Conservation (phyloP, 2,329 filamentous ascomycete species). For the Lachnellula arida region DNA sequence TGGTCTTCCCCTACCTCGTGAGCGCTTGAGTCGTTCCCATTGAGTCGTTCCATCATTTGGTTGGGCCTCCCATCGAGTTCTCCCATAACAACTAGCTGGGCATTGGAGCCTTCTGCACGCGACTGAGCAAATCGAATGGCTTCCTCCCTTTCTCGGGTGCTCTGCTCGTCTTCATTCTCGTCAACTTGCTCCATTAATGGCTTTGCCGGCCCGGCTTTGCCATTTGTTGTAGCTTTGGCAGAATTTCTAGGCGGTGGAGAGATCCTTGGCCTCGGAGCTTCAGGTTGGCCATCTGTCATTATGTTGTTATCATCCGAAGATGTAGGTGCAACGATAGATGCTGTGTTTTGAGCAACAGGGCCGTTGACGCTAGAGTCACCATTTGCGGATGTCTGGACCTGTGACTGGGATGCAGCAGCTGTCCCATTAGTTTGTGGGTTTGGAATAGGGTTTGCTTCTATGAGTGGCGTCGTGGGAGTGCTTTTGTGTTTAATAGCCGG, state of each 20-base stretch:
- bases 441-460: neutral
- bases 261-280: too few species aligned
- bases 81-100: too few species aligned
- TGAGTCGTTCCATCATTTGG: neutral
- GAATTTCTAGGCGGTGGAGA: neutral
- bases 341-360: too few species aligned
- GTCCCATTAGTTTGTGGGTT: neutral
- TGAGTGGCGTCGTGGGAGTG: neutral
- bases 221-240: neutral
- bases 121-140: too few species aligned
- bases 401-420: neutral
- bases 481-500: neutral
- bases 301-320: too few species aligned
- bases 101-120: too few species aligned
- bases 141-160: too few species aligned
- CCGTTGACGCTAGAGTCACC: too few species aligned
- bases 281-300: too few species aligned
- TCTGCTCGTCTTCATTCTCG: too few species aligned
- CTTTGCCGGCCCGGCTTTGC: neutral
- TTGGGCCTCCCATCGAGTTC: too few species aligned
- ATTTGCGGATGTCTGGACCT: neutral
- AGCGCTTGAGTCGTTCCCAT: conserved; percentile 1
- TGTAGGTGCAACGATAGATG: too few species aligned
- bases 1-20: neutral
- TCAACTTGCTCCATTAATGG: neutral